Percentiles rank a stretch among this genome's conserved stretches.
Evolutionary conservation across 2,329 filamentous ascomycete genomes (phyloP).

Genomic region (Calonectria hawksworthii): DNA sequence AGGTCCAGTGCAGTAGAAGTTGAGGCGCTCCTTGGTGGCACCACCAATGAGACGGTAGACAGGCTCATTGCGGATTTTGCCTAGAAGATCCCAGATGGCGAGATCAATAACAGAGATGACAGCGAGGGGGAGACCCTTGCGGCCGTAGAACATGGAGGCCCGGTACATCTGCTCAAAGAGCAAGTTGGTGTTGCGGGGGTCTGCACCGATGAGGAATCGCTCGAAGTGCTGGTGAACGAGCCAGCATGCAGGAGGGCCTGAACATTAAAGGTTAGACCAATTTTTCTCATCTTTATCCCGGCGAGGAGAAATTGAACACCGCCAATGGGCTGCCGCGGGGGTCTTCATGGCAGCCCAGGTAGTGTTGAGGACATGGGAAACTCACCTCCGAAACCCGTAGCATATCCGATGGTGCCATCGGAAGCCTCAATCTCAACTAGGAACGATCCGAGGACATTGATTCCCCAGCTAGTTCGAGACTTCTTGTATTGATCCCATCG

Average conservation of each 20-base stretch:
- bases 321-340: slow-evolving; percentile 3
- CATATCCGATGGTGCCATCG: slow-evolving; percentile 94
- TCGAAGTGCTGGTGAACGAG: slow-evolving; percentile 94
- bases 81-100: slow-evolving; percentile 91
- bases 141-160: slow-evolving; percentile 95
- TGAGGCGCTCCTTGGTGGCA: slow-evolving; percentile 83
- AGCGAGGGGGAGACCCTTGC: slow-evolving; percentile 90
- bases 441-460: slow-evolving; percentile 95
- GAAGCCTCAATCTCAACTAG: slow-evolving; percentile 89
- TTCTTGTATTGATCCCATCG: slow-evolving; percentile 89
- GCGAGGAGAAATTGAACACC: not conserved
- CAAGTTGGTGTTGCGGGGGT: slow-evolving; percentile 91
- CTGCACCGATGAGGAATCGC: slow-evolving; percentile 89
- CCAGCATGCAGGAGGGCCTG: slow-evolving; percentile 91
- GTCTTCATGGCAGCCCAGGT: not conserved
- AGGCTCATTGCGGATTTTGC: slow-evolving; percentile 91
- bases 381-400: slow-evolving; percentile 88
- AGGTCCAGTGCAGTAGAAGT: slow-evolving; percentile 97
- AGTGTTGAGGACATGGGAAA: not conserved
- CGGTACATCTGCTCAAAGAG: slow-evolving; percentile 98
- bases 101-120: slow-evolving; percentile 96
- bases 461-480: slow-evolving; percentile 93
- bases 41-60: slow-evolving; percentile 96
- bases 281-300: not conserved
- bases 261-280: slow-evolving; percentile 21